phyloP scores from a whole-genome alignment of 805 yeast genomes.

The Ogataea methylovora region DNA sequence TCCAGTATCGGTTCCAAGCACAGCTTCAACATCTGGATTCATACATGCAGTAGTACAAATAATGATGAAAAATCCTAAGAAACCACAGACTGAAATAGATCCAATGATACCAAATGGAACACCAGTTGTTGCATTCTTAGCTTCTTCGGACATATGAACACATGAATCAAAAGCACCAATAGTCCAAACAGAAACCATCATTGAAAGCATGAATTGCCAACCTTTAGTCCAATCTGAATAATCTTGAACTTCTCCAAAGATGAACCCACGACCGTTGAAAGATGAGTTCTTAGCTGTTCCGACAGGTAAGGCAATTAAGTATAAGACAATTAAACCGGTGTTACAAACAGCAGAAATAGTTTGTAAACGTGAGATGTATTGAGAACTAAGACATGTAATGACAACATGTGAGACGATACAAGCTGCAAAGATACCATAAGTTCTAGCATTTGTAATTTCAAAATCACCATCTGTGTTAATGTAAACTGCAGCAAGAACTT shows the following conservation, averaged over 20 bases:
- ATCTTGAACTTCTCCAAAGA: conserved; percentile 46
- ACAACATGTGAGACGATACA: conserved; percentile 42
- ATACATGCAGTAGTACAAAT: conserved; percentile 49
- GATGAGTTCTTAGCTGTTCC: conserved; percentile 36
- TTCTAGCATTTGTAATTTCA: conserved; percentile 40
- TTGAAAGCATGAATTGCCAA: conserved; percentile 36
- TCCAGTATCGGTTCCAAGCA: conserved; percentile 41
- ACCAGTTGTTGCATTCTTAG: conserved; percentile 49
- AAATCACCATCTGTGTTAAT: conserved; percentile 42
- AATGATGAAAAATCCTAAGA: conserved; percentile 48
- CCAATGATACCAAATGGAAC: conserved; percentile 59
- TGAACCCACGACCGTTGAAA: conserved; percentile 39
- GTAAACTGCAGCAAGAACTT: conserved; percentile 49
- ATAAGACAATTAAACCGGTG: conserved; percentile 38
- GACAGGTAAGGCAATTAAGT: conserved; percentile 55
- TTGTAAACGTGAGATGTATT: conserved; percentile 48
- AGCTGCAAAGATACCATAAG: conserved; percentile 59
- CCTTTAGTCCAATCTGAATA: conserved; percentile 49
- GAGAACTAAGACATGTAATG: conserved; percentile 47
- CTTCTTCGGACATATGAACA: conserved; percentile 67
- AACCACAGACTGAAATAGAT: conserved; percentile 47
- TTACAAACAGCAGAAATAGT: conserved; percentile 49
- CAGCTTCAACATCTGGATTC: conserved; percentile 31
- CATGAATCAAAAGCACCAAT: conserved; percentile 67
- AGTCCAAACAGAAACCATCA: conserved; percentile 65